Evolutionary conservation across 768 basidiomycete species (phyloP), one percentile per base, ranked within the genome.

Genomic region (Amyloporia xantha): DNA sequence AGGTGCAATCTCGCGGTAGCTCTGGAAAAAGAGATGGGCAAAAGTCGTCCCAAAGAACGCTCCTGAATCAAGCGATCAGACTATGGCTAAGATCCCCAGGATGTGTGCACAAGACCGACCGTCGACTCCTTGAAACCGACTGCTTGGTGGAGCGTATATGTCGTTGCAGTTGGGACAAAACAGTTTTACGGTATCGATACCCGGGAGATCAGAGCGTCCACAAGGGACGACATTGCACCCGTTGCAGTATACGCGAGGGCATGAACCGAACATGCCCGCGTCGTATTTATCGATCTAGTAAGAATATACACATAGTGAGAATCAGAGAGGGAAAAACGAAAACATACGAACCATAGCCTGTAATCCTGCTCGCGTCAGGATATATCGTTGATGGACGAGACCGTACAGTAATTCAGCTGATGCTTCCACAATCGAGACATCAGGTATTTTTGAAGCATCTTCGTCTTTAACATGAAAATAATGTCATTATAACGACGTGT

Each of bases 11-110:
- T 95, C 92, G 21, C 90, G 88, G 70, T 95, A 98, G 54, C 89
- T 93, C 63, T 98, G 93, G 77, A 98, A 98, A 71, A 98, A 95
- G 21, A 99, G 76, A 61, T 97, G 93, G 1, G 94, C 76, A 66
- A 99, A 99, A n/a, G 95, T 97, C 0, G 95, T 98, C 19, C 96
- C 96, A 71, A 99, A 99, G 72, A 97, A 99, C 10, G 96, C 96
- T 54, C 95, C 94, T 97, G 54, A 28, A 52, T 49, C 13, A 40
- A 28, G 44, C 20, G 42, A 35, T 45, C 39, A 28, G 23, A 41
- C 28, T 36, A 4, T 21, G 41, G n/a, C n/a, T n/a, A n/a, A n/a
- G n/a, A n/a, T n/a, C n/a, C n/a, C n/a, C n/a, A n/a, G n/a, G n/a
- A n/a, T n/a, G n/a, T n/a, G n/a, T n/a, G n/a, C n/a, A n/a, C n/a